Evolutionary conservation across 345 rosid genomes (phyloP).

Genomic region (Bretschneidera sinensis): DNA sequence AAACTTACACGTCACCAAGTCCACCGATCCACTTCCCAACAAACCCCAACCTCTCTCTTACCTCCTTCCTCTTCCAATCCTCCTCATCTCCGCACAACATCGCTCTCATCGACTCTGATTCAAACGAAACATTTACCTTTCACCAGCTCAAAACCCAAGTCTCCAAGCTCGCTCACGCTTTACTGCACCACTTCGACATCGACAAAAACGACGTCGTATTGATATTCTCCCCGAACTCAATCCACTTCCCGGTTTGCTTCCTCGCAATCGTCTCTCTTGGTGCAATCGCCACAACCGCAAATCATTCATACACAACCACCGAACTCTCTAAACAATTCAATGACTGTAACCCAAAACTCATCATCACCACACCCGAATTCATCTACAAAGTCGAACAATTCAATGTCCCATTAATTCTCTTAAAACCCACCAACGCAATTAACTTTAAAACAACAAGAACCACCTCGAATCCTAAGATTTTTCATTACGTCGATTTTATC

Average conservation of each 20-base stretch:
- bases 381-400: slow-evolving; percentile 49
- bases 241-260: slow-evolving; percentile 74
- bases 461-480: slow-evolving; percentile 32
- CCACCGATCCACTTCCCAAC: slow-evolving; percentile 29
- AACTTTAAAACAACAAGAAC: too few species aligned
- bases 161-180: slow-evolving; percentile 28
- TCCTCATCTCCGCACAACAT: slow-evolving; percentile 25
- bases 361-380: slow-evolving; percentile 56
- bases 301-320: slow-evolving; percentile 65
- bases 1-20: slow-evolving; percentile 29
- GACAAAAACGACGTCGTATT: slow-evolving; percentile 79
- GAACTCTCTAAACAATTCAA: slow-evolving; percentile 65
- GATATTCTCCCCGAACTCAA: slow-evolving; percentile 84
- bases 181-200: slow-evolving; percentile 50
- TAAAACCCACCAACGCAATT: not conserved
- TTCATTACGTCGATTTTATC: slow-evolving; percentile 37
- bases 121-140: slow-evolving; percentile 26
- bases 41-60: slow-evolving; percentile 26
- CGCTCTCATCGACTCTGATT: slow-evolving; percentile 34
- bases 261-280: slow-evolving; percentile 93
- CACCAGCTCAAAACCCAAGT: slow-evolving; percentile 29
- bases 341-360: slow-evolving; percentile 62
- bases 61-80: slow-evolving; percentile 29
- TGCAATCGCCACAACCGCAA: slow-evolving; percentile 79
- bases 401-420: slow-evolving; percentile 18